A percentile compares a stretch with the other conserved stretches of the same genome.
Evolutionary conservation across 2,329 filamentous ascomycete genomes (phyloP).

Genomic region (Rasamsonia emersonii): DNA sequence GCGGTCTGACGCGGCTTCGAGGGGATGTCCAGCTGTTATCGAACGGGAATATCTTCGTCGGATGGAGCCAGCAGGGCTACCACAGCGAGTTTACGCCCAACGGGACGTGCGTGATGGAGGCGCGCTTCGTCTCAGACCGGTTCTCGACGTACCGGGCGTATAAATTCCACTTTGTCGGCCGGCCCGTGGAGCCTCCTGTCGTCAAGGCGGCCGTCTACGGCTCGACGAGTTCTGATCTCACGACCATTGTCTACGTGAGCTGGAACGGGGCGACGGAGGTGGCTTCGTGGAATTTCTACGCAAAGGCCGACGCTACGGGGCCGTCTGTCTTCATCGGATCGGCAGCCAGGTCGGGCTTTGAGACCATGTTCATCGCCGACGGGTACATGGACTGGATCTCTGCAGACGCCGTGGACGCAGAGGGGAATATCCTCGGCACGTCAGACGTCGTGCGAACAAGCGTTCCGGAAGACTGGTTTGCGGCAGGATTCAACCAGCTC

Average conservation of each 20-base stretch:
- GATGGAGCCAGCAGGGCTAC: constrained; percentile 28
- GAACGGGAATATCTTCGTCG: constrained; percentile 27
- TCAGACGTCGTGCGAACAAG: constrained; percentile 10
- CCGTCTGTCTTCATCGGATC: constrained; percentile 17
- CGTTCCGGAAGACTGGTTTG: constrained; percentile 11
- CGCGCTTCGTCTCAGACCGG: constrained; percentile 21
- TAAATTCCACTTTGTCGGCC: constrained; percentile 28
- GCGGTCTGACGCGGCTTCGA: constrained; percentile 20
- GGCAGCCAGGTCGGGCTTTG: constrained; percentile 26
- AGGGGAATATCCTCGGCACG: constrained; percentile 18
- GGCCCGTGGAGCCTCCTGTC: constrained; percentile 20
- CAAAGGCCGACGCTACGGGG: constrained; percentile 17
- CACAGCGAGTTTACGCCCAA: constrained; percentile 22
- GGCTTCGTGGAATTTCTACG: constrained; percentile 24
- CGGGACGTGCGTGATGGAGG: constrained; percentile 23
- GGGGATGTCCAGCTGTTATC: constrained; percentile 27
- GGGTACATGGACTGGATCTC: constrained; percentile 24
- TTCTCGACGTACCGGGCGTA: constrained; percentile 32
- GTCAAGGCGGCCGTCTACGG: constrained; percentile 22
- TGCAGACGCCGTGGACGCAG: constrained; percentile 20
- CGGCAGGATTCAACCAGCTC: constrained; percentile 7
- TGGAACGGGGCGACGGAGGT: constrained; percentile 30
- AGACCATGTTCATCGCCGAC: constrained; percentile 24
- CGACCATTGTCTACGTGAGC: constrained; percentile 24
- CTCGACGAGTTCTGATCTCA: constrained; percentile 15